These are phyloP conservation scores for Talaromyces ruber DNA, from an alignment of 495 filamentous ascomycete genomes.

Conservation along the genomic window DNA sequence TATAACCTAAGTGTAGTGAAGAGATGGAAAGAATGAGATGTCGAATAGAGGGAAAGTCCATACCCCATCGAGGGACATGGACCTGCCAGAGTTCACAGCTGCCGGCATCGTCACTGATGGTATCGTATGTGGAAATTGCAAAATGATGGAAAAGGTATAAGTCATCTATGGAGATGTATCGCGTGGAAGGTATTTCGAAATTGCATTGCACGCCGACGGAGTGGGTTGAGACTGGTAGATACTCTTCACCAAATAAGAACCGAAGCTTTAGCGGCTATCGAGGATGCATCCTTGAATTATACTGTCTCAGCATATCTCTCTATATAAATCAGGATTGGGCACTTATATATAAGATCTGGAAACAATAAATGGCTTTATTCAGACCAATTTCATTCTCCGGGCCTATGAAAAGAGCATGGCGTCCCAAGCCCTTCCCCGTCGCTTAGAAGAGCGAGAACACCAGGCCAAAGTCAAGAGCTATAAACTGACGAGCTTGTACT, in stretches of 20 bases:
- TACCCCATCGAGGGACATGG: slow-evolving; percentile 31
- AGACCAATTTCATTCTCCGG: slow-evolving; percentile 36
- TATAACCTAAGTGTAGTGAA: slow-evolving; percentile 31
- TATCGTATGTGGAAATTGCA: slow-evolving; percentile 22
- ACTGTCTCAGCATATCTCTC: slow-evolving; percentile 3
- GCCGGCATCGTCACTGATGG: slow-evolving; percentile 16
- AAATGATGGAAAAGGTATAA: slow-evolving; percentile 33
- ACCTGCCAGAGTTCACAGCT: slow-evolving; percentile 25
- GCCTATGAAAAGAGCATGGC: slow-evolving; percentile 59
- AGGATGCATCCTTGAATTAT: slow-evolving; percentile 65
- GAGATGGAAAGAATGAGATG: slow-evolving; percentile 37
- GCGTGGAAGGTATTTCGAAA: slow-evolving; percentile 1
- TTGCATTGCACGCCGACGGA: background rate
- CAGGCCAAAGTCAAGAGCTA: background rate
- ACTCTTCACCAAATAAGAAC: slow-evolving; percentile 56
- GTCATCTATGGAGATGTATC: slow-evolving; percentile 20
- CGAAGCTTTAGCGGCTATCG: slow-evolving; percentile 69
- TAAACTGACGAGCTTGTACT: no score
- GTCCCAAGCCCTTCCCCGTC: slow-evolving; percentile 61
- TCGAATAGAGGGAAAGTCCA: slow-evolving; percentile 34
- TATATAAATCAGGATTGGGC: background rate
- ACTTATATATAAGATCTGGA: slow-evolving; percentile 71
- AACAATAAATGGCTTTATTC: slow-evolving; percentile 66
- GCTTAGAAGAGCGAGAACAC: slow-evolving; percentile 64
- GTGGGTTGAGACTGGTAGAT: background rate